Base-by-base conservation (phyloP, 208 protist genomes). In the Histomonas meleagridis region DNA sequence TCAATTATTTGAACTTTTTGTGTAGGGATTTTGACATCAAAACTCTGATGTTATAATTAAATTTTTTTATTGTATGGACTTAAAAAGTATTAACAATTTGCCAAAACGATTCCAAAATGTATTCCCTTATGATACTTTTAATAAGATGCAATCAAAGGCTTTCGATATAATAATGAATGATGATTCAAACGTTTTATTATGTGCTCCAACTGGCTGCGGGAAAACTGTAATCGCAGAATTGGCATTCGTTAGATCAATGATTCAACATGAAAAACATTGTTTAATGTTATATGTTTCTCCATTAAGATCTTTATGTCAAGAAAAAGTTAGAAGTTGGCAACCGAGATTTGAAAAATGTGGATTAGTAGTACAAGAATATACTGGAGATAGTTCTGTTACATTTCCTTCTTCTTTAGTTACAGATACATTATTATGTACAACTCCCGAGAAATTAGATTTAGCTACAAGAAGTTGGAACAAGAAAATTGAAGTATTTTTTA, bases 401-500 rank as follows among this genome's bases (percentile, higher is more conserved):
- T 43, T 93, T 43, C 92, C 62, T 12, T 79, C 12, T 0, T 92
- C 35, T 51, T 21, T 91, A 5, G 14, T 60, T 38, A 53, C 26
- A 40, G 2, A 35, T 32, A 23, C 51, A 23, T 18, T 86, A 38
- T 7, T 91, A 40, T 91, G 90, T 35, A 79, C 90, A 2, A 91
- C 69, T 26, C 69, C 69, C 9, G 62, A 79, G 43, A 91, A 79
- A 62, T 28, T 92, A 23, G 81, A 90, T 38, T 92, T 93, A 0
- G 94, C 93, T 43, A 94, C 94, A 26, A 91, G 93, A 18, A 94
- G 93, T 21, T 49, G 51, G 28, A 72, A 49, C 7, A 90, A 94
- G 32, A 94, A 93, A 48, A n/a, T 10, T 28, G 60, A n/a, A 53
- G 91, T 95, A 40, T 93, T 96, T 23, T 53, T 94, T 86, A 92